Evolutionary conservation across 352 stramenopile species (phyloP).

Genomic region (Pythium chondricola): DNA sequence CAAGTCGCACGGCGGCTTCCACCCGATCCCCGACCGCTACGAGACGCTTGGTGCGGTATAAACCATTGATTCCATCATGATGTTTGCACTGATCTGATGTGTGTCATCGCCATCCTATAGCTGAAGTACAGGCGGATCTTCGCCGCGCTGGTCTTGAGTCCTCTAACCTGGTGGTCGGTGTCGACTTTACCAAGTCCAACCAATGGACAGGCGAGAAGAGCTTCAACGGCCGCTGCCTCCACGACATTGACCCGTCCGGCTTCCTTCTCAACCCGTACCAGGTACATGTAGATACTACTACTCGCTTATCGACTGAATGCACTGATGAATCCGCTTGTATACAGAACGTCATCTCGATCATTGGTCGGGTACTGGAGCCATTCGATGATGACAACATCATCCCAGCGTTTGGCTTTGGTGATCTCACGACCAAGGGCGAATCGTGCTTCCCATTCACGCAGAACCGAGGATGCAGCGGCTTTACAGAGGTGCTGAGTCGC

Average conservation of each 20-base stretch:
- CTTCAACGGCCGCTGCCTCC: constrained; percentile 52
- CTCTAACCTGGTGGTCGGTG: constrained; percentile 59
- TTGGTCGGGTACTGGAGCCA: constrained; percentile 58
- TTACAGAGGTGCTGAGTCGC: constrained; percentile 44
- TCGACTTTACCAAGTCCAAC: constrained; percentile 76
- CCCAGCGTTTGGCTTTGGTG: constrained; percentile 62
- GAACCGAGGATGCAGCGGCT: constrained; percentile 38
- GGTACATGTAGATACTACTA: constrained; percentile 28
- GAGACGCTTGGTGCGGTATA: constrained; percentile 37
- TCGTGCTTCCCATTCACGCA: constrained; percentile 44
- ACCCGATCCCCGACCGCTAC: constrained; percentile 47
- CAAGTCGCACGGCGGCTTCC: constrained; percentile 17
- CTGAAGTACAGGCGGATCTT: constrained; percentile 40
- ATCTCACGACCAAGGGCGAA: constrained; percentile 37
- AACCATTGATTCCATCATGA: too few species aligned
- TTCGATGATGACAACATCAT: constrained; percentile 84
- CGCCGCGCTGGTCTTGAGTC: constrained; percentile 50
- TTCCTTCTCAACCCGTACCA: constrained; percentile 53
- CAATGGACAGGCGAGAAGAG: constrained; percentile 60
- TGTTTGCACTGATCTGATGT: too few species aligned
- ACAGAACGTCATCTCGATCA: constrained; percentile 67
- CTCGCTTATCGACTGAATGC: not conserved
- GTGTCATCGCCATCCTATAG: too few species aligned
- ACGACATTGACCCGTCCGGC: constrained; percentile 45
- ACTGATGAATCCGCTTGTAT: not conserved